Evolutionary conservation across 768 basidiomycete genomes (phyloP).

Genomic region (Serendipita indica): DNA sequence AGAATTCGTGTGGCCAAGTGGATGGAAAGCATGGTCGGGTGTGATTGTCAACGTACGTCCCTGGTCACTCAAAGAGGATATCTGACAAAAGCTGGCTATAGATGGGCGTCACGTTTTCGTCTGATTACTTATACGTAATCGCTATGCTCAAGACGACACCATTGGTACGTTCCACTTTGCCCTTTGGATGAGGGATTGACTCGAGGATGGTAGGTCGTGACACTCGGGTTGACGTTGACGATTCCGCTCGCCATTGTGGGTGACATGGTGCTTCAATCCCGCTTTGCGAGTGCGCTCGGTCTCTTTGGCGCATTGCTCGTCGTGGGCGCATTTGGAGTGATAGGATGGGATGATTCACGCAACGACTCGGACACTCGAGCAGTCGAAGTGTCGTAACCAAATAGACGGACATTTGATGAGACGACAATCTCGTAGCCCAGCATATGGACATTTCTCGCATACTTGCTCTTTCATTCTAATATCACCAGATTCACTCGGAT

Average conservation of each 20-base stretch:
- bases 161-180: slow-evolving; percentile 27
- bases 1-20: slow-evolving; percentile 53
- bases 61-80: neutral
- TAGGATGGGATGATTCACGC: slow-evolving; percentile 40
- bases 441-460: too few species aligned
- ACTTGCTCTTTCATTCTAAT: too few species aligned
- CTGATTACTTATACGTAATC: slow-evolving; percentile 73
- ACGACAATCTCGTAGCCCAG: too few species aligned
- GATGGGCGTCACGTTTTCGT: slow-evolving; percentile 72
- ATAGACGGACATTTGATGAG: too few species aligned
- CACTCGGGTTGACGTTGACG: slow-evolving; percentile 81
- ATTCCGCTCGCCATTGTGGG: slow-evolving; percentile 85
- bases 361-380: too few species aligned
- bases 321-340: slow-evolving; percentile 55
- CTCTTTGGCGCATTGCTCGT: slow-evolving; percentile 66
- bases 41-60: slow-evolving; percentile 41
- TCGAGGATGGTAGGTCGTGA: slow-evolving; percentile 39
- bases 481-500: too few species aligned
- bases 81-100: slow-evolving; percentile 20
- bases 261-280: slow-evolving; percentile 46
- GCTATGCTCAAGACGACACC: slow-evolving; percentile 97
- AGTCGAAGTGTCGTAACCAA: too few species aligned
- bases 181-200: neutral
- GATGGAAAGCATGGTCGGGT: slow-evolving; percentile 32
- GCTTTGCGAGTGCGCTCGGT: slow-evolving; percentile 41